These are phyloP conservation scores for Monosporascus sp. DNA, from an alignment of 2,329 filamentous ascomycete species.

Conservation along the genomic window DNA sequence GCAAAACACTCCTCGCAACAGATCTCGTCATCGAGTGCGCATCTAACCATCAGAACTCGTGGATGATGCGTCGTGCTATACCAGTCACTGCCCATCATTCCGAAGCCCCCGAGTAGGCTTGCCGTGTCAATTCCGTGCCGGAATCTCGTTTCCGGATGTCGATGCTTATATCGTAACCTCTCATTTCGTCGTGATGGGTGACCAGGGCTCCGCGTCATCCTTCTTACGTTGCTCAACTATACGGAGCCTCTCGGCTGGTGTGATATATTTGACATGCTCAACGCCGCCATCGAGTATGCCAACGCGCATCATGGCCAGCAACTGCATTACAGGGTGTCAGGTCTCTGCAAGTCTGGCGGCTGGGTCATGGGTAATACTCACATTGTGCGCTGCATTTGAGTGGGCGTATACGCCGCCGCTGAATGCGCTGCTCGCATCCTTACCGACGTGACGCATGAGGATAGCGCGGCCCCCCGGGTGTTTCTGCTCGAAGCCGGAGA, in stretches of 20 bases:
- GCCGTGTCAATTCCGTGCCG: no score
- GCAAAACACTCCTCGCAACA: no score
- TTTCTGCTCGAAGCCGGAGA: background rate
- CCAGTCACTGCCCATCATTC: no score
- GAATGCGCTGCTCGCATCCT: background rate
- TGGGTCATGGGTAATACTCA: background rate
- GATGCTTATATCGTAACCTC: no score
- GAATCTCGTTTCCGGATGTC: no score
- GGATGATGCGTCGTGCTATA: no score
- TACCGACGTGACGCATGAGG: background rate
- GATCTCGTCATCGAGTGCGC: no score
- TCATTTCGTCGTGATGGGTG: no score
- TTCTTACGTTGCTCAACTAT: background rate
- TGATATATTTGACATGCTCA: background rate
- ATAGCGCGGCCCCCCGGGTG: background rate
- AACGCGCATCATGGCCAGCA: constrained; percentile 1
- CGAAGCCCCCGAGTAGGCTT: no score
- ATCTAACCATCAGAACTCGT: no score
- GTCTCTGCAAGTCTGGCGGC: no score
- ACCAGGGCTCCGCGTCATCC: background rate
- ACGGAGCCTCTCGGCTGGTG: background rate
- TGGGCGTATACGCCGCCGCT: background rate
- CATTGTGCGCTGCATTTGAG: background rate
- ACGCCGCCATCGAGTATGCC: background rate
- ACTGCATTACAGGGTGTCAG: background rate